Evolutionary conservation across 2,329 filamentous ascomycete genomes (phyloP).

Genomic region (Coniella vitis): DNA sequence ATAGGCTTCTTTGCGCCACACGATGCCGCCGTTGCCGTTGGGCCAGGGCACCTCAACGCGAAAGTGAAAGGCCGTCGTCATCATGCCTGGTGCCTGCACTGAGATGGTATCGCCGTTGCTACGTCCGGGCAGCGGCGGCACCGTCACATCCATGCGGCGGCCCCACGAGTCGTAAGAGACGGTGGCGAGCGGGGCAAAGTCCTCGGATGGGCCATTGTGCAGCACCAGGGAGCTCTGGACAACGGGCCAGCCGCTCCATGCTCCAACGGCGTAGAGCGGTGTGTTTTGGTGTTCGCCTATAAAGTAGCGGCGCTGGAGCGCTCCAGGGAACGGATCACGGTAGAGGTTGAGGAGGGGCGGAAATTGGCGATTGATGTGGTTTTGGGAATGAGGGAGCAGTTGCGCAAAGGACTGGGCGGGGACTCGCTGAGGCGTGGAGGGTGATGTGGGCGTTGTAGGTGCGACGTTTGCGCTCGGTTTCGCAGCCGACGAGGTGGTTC

Average conservation of each 20-base stretch:
- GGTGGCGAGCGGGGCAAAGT: constrained; percentile 24
- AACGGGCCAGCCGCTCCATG: constrained; percentile 19
- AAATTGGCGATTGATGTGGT: constrained; percentile 22
- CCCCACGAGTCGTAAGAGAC: constrained; percentile 17
- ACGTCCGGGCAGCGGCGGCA: constrained; percentile 23
- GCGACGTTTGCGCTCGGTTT: not conserved
- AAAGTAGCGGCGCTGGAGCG: constrained; percentile 15
- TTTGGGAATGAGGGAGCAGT: not conserved
- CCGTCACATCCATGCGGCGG: constrained; percentile 21
- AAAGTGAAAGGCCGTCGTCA: constrained; percentile 21
- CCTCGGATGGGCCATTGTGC: constrained; percentile 27
- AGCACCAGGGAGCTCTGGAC: constrained; percentile 25
- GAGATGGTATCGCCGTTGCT: constrained; percentile 11
- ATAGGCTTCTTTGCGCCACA: constrained; percentile 27
- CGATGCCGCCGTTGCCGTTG: not conserved
- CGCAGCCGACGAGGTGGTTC: not conserved
- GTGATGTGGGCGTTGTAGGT: not conserved
- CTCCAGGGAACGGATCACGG: constrained; percentile 14
- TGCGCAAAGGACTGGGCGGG: constrained; percentile 11
- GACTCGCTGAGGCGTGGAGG: not conserved
- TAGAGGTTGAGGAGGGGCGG: constrained; percentile 28
- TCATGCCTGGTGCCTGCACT: constrained; percentile 7
- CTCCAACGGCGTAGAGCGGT: constrained; percentile 27
- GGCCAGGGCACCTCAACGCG: constrained; percentile 27
- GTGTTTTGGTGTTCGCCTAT: constrained; percentile 26